These are phyloP conservation scores for Pichia sp. DNA, from an alignment of 1,139 yeast species.

Conservation along the genomic window DNA sequence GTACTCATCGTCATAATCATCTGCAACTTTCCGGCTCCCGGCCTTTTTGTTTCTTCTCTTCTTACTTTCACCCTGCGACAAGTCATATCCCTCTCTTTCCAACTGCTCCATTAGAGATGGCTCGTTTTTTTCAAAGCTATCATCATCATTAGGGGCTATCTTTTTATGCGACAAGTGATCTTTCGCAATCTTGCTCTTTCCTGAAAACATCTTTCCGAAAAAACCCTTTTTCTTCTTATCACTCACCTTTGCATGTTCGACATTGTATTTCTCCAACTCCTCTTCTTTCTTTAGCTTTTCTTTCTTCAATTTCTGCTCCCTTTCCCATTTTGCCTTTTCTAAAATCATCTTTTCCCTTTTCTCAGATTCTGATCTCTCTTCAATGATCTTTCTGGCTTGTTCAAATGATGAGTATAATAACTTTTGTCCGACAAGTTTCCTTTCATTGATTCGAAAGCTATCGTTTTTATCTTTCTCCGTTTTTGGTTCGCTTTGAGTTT, in stretches of 20 bases:
- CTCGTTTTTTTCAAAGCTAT: neutral
- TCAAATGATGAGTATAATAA: slow-evolving; percentile 14
- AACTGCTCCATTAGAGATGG: slow-evolving; percentile 12
- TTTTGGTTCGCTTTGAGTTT: slow-evolving; percentile 2
- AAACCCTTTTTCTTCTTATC: slow-evolving; percentile 12
- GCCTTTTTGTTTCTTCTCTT: neutral
- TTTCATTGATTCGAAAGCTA: neutral
- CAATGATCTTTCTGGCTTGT: slow-evolving; percentile 14
- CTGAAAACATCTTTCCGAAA: slow-evolving; percentile 15
- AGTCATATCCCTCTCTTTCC: slow-evolving; percentile 14
- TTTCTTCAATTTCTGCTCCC: slow-evolving; percentile 15
- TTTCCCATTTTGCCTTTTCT: slow-evolving; percentile 13
- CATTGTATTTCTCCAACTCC: slow-evolving; percentile 14
- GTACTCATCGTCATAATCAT: neutral
- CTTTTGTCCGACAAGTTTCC: slow-evolving; percentile 8
- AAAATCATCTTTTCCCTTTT: slow-evolving; percentile 6
- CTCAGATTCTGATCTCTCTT: slow-evolving; percentile 13
- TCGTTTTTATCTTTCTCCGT: neutral
- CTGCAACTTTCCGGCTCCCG: neutral
- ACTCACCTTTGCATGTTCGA: neutral
- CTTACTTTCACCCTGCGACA: neutral
- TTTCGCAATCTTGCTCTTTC: slow-evolving; percentile 22
- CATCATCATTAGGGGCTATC: neutral
- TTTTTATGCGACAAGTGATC: slow-evolving; percentile 19
- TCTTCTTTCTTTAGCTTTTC: slow-evolving; percentile 13